Base-by-base conservation (phyloP, 2,329 filamentous ascomycete genomes). In the Rutstroemia sp. region DNA sequence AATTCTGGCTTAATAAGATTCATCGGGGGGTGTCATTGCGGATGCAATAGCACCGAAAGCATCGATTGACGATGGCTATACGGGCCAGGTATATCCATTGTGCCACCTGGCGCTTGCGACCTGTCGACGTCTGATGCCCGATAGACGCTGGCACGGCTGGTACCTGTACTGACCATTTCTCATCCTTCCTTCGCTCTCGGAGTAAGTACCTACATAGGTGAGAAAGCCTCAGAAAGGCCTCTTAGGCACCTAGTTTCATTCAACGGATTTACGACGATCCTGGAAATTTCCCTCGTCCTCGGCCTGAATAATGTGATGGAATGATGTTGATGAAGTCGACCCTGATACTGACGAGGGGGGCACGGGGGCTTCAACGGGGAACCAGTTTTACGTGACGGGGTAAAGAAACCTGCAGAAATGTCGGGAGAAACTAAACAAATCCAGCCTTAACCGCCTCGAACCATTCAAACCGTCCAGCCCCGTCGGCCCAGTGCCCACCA, bases 121-220 rank as follows among this genome's bases (percentile, higher is more conserved):
- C n/a, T 16, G 14, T 38, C 17, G 47, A 37, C 47, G 27, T 37
- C 47, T 48, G 37, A 27, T 25, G n/a, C 21, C n/a, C 8, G 10
- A 52, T 52, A 52, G 50, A 46, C 50, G 50, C 50, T 46, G 50
- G 2, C 23, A 6, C 17, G 39, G 50, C 50, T 46, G 50, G 2
- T 34, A 6, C 17, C 5, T 42, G 44, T 27, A 23, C 12, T 19
- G 23, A 16, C 25, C 17, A 46, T 34, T 14, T 23, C n/a, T 46
- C 50, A 42, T 42, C 39, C 27, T 30, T 30, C 27, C 27, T 30
- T 30, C 27, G 27, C 27, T 30, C 27, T 30, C 27, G 27, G 8
- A 30, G 8, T 10, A 30, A 30, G 27, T 30, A 30, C 27, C 27
- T 30, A 12, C 27, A 30, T 30, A 30, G 27, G 27, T 30, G 27